Conservation (phyloP, 1,139 yeast genomes). For the Scheffersomyces cryptocercus region DNA sequence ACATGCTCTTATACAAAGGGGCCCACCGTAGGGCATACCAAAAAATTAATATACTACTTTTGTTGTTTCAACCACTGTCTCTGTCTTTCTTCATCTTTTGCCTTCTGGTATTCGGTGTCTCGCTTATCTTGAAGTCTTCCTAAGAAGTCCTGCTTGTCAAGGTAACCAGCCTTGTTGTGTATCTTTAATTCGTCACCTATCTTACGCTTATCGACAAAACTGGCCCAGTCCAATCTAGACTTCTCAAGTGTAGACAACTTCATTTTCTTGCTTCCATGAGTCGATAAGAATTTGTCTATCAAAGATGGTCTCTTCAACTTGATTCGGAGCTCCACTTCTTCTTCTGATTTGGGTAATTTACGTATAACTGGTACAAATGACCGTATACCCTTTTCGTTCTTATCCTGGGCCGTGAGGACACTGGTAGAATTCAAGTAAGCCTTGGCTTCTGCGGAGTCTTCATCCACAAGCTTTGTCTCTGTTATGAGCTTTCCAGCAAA, state of each 20-base stretch:
- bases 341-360: constrained; percentile 33
- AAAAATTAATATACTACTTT: constrained; percentile 3
- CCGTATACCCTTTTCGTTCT: constrained; percentile 12
- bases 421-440: constrained; percentile 68
- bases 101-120: constrained; percentile 63
- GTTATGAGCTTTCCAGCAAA: constrained; percentile 86
- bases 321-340: constrained; percentile 32
- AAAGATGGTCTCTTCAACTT: constrained; percentile 72
- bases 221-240: constrained; percentile 92
- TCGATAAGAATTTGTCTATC: constrained; percentile 56
- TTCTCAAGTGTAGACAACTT: constrained; percentile 91
- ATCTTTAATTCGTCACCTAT: constrained; percentile 77
- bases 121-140: constrained; percentile 69
- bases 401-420: constrained; percentile 18
- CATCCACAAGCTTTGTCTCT: constrained; percentile 76
- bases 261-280: constrained; percentile 42
- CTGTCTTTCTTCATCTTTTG: constrained; percentile 44
- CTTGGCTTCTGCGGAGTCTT: constrained; percentile 80
- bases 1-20: no score
- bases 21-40: not conserved
- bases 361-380: constrained; percentile 40
- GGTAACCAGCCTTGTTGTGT: constrained; percentile 80
- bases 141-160: constrained; percentile 90
- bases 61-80: constrained; percentile 30
- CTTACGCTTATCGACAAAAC: constrained; percentile 85